These are phyloP conservation scores for Naegleria fowleri DNA, from an alignment of 208 protist genomes.

Conservation along the genomic window DNA sequence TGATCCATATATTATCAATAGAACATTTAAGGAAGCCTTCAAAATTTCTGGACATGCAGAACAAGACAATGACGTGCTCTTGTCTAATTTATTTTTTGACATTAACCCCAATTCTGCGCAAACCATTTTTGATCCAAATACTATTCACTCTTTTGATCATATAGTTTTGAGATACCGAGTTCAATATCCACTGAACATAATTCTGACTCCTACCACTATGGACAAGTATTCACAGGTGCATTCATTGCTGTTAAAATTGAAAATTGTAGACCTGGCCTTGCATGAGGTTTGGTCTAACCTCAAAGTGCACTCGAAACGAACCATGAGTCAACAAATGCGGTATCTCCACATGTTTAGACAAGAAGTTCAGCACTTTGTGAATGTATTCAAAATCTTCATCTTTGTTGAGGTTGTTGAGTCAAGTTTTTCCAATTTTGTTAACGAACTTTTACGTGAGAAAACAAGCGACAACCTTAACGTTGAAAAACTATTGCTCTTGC, in stretches of 20 bases:
- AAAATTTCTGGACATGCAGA: not conserved
- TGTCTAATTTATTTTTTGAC: not conserved
- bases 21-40: not conserved
- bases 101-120: not conserved
- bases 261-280: not conserved
- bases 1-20: not conserved
- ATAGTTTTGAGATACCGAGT: not conserved
- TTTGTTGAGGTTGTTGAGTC: constrained; percentile 1
- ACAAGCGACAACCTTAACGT: not conserved
- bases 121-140: not conserved
- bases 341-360: not conserved
- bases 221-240: not conserved
- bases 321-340: not conserved
- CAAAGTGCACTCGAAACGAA: not conserved
- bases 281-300: not conserved
- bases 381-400: not conserved
- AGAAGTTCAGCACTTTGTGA: constrained; percentile 7
- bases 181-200: not conserved
- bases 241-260: not conserved
- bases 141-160: not conserved
- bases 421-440: not conserved
- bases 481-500: not conserved
- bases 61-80: not conserved
- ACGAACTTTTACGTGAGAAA: not conserved
- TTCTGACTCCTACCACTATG: not conserved